phyloP scores from a whole-genome alignment of 495 filamentous ascomycete genomes.

The Hypoxylon subgilvum region DNA sequence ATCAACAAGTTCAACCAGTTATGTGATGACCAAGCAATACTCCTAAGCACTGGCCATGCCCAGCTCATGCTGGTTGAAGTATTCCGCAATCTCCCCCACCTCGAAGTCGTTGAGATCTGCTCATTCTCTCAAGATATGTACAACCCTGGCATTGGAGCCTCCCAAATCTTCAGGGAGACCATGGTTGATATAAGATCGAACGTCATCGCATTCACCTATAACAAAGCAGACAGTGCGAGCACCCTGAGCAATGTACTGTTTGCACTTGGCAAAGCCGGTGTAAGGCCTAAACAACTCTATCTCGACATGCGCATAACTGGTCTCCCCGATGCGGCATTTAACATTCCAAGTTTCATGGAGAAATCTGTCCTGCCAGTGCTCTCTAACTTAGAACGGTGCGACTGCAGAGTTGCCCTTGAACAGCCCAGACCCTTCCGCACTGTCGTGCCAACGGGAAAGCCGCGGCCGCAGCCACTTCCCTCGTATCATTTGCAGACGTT shows the following conservation, averaged over 20 bases:
- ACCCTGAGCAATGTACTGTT: conserved; percentile 33
- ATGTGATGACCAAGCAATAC: conserved; percentile 33
- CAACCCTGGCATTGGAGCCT: conserved; percentile 33
- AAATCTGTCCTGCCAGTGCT: conserved; percentile 38
- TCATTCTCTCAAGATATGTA: not conserved
- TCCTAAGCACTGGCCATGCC: conserved; percentile 45
- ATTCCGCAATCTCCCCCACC: conserved; percentile 55
- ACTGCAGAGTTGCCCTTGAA: conserved; percentile 36
- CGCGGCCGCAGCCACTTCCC: not conserved
- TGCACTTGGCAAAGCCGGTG: conserved; percentile 44
- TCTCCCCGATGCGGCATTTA: conserved; percentile 40
- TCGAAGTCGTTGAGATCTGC: conserved; percentile 50
- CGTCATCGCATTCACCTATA: not conserved
- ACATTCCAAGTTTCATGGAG: conserved; percentile 39
- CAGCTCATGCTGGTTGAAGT: conserved; percentile 55
- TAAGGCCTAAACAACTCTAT: conserved; percentile 43
- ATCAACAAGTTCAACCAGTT: conserved; percentile 12
- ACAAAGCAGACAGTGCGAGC: not conserved
- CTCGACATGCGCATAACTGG: conserved; percentile 29
- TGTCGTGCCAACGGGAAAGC: not conserved
- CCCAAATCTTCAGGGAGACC: conserved; percentile 20
- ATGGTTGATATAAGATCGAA: conserved; percentile 4
- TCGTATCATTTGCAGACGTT: conserved; percentile 2
- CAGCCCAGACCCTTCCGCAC: not conserved
- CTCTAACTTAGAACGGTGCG: conserved; percentile 40